These are phyloP conservation scores for Cryphonectria parasitica DNA, from an alignment of 2,329 filamentous ascomycete species.

Conservation along the genomic window DNA sequence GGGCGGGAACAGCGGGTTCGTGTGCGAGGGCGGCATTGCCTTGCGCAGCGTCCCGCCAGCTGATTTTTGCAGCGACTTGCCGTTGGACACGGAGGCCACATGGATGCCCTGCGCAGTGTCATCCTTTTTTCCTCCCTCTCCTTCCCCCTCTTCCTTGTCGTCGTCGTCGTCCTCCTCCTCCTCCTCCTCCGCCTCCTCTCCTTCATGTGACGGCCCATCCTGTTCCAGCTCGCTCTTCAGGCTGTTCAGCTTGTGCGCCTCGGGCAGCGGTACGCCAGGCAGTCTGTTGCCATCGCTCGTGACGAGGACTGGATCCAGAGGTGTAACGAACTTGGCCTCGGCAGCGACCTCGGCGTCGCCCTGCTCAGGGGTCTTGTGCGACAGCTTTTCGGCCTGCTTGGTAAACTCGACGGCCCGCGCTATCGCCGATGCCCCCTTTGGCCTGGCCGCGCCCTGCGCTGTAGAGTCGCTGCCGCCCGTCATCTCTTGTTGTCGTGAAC, in stretches of 20 bases:
- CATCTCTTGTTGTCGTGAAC: conserved; percentile 14
- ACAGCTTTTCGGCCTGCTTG: conserved; percentile 64
- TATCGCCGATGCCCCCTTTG: conserved; percentile 28
- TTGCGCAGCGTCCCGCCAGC: conserved; percentile 51
- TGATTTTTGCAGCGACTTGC: conserved; percentile 45
- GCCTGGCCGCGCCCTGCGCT: conserved; percentile 6
- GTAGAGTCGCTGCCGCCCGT: neutral
- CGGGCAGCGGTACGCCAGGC: conserved; percentile 69
- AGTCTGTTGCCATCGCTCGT: conserved; percentile 69
- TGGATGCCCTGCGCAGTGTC: conserved; percentile 26
- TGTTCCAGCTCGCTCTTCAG: conserved; percentile 55
- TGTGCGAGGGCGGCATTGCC: conserved; percentile 66
- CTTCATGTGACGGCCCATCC: conserved; percentile 35
- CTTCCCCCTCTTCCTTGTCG: neutral
- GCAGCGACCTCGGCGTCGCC: conserved; percentile 54
- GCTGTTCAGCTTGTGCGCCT: conserved; percentile 71
- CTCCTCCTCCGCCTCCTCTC: conserved; percentile 34
- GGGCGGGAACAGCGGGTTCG: conserved; percentile 82
- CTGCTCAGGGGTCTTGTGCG: conserved; percentile 42
- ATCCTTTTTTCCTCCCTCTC: conserved; percentile 24
- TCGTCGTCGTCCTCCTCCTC: neutral
- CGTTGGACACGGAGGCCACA: conserved; percentile 36
- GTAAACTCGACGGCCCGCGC: conserved; percentile 59
- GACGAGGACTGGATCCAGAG: conserved; percentile 72
- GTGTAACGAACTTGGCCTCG: conserved; percentile 68